Base-by-base conservation (phyloP, 768 basidiomycete species). In the Leccinum obscurum region DNA sequence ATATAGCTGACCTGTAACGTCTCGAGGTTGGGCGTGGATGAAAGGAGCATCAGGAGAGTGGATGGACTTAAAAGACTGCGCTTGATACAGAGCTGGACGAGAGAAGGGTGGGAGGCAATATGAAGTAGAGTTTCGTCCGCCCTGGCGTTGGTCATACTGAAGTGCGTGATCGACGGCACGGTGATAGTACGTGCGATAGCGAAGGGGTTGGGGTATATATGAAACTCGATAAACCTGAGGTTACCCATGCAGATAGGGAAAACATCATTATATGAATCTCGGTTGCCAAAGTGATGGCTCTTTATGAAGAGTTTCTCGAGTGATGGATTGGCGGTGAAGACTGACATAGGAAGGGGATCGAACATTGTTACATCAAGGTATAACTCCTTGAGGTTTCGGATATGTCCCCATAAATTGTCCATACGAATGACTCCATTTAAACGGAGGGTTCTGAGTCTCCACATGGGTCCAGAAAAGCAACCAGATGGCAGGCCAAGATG, bases 81-180 rank as follows among this genome's bases (percentile, higher is more conserved):
- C 6, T 66, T 64, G 20, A 84, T 60, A 7, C 63, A 65, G 51
- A 85, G 74, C 41, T 78, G 77, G n/a, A 72, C 76, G n/a, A 85
- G 73, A 24, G 63, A 67, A 34, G 65, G 62, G 44, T 65, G 52
- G 26, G 63, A 67, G 30, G 64, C 67, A 9, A 56, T 59, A 32
- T 48, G 73, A 39, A 59, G 34, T 8, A 82, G 59, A 9, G 68
- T 62, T 11, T 54, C 58, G 59, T 70, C 66, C 57, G 60, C 41
- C 52, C 37, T 15, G 49, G 58, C 35, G 68, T 56, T 46, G 30
- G 48, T 62, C 30, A 74, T 51, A 46, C 35, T 61, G 26, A 69
- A 66, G 32, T 57, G 62, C 17, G 65, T 62, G 28, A 80, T 61
- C 20, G 69, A 68, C 2, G 79, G 79, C 13, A 70, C 65, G n/a